Conservation (phyloP, 2,329 filamentous ascomycete species). For the Xylaria sp. region DNA sequence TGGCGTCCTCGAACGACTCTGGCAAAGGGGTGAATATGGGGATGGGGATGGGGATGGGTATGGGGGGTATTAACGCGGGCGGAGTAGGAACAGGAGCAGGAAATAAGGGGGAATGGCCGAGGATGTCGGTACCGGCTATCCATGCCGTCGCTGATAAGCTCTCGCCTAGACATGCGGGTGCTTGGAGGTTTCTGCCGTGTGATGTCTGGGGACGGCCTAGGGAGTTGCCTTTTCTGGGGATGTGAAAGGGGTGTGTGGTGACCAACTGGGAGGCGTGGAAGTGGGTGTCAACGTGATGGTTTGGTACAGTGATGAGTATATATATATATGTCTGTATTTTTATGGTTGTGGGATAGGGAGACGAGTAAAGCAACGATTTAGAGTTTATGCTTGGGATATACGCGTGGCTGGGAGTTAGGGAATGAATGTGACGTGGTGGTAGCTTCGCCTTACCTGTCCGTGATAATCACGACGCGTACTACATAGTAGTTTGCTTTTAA, state of each 20-base stretch:
- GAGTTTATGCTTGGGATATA: too few species aligned
- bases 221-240: constrained; percentile 46
- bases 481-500: too few species aligned
- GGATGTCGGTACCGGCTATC: constrained; percentile 48
- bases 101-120: constrained; percentile 41
- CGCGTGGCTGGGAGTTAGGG: too few species aligned
- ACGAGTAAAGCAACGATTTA: too few species aligned
- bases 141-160: constrained; percentile 48
- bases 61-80: background rate
- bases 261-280: background rate
- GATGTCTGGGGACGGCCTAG: constrained; percentile 49
- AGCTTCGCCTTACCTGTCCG: too few species aligned
- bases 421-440: too few species aligned
- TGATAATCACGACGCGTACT: too few species aligned
- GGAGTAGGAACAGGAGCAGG: constrained; percentile 12
- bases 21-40: background rate
- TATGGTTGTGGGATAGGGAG: too few species aligned
- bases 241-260: background rate
- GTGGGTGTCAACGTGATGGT: background rate
- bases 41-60: background rate
- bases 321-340: too few species aligned
- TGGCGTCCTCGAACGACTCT: background rate
- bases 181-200: constrained; percentile 52
- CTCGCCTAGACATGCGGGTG: constrained; percentile 42
- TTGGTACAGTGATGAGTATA: too few species aligned